phyloP scores from a whole-genome alignment of 768 basidiomycete genomes.

The Kwoniella heveanensis region DNA sequence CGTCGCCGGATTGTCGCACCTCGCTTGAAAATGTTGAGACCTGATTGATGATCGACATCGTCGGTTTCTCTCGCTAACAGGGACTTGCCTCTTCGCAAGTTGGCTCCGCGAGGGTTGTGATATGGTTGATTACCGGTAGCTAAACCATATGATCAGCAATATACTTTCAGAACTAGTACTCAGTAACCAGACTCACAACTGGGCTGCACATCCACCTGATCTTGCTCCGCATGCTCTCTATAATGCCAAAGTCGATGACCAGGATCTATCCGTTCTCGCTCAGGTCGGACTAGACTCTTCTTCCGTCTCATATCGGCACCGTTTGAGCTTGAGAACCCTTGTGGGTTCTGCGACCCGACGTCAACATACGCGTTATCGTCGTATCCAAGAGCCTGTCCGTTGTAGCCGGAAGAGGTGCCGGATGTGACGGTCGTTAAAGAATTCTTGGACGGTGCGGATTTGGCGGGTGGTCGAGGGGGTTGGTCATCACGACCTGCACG shows the following conservation, averaged over 20 bases:
- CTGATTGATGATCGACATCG: constrained; percentile 80
- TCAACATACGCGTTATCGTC: constrained; percentile 42
- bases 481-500: constrained; percentile 34
- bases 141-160: constrained; percentile 28
- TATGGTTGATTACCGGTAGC: constrained; percentile 51
- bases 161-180: neutral
- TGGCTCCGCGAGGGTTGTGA: constrained; percentile 29
- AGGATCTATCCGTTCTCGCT: constrained; percentile 94
- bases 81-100: constrained; percentile 75
- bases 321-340: constrained; percentile 39
- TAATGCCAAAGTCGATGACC: constrained; percentile 94
- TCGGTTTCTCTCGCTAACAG: constrained; percentile 80
- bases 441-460: constrained; percentile 35
- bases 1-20: constrained; percentile 75
- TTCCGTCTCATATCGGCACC: constrained; percentile 65
- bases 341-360: constrained; percentile 29
- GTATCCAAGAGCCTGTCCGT: constrained; percentile 31
- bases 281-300: constrained; percentile 88
- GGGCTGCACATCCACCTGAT: constrained; percentile 70
- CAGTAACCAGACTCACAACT: constrained; percentile 72
- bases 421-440: constrained; percentile 31
- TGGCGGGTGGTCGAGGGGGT: constrained; percentile 45
- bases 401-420: constrained; percentile 18
- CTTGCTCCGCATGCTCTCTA: constrained; percentile 77
- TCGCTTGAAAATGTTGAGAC: constrained; percentile 86